Percentiles rank a stretch among this genome's conserved stretches.
Conservation (phyloP, 2,329 filamentous ascomycete genomes). For the Aspergillus latus region DNA sequence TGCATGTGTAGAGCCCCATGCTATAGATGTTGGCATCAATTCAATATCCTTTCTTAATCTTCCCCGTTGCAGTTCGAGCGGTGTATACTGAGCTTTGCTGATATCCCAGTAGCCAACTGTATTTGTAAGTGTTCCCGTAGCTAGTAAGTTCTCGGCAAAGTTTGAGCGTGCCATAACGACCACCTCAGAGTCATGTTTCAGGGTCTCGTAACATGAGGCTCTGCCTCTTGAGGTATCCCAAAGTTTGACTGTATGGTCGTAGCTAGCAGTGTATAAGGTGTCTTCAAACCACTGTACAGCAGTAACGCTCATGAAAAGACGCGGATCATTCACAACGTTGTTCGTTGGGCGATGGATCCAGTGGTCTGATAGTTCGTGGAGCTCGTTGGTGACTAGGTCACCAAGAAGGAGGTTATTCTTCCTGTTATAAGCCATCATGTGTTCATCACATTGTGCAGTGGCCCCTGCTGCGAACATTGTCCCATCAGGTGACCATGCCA, state of each 20-base stretch:
- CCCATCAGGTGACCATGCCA: conserved; percentile 59
- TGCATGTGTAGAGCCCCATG: conserved; percentile 45
- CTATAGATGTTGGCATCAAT: conserved; percentile 47
- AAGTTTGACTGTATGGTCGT: conserved; percentile 57
- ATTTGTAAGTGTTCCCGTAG: conserved; percentile 45
- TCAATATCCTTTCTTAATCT: conserved; percentile 33
- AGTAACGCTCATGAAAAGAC: conserved; percentile 58
- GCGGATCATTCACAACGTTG: conserved; percentile 48
- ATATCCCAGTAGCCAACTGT: conserved; percentile 40
- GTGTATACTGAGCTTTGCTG: conserved; percentile 23
- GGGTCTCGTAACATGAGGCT: conserved; percentile 33
- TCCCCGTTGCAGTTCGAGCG: conserved; percentile 27
- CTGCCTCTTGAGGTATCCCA: conserved; percentile 48
- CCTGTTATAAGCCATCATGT: conserved; percentile 62
- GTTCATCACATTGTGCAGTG: conserved; percentile 54
- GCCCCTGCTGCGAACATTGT: conserved; percentile 58
- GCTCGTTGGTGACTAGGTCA: conserved; percentile 38
- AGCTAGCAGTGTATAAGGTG: conserved; percentile 55
- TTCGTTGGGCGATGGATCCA: conserved; percentile 44
- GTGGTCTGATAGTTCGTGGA: conserved; percentile 58
- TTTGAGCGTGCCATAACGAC: conserved; percentile 52
- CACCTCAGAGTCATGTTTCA: conserved; percentile 51
- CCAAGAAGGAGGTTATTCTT: conserved; percentile 59
- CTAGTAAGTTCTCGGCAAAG: conserved; percentile 41
- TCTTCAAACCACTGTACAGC: conserved; percentile 53